Evolutionary conservation across 352 stramenopile genomes (phyloP).

Genomic region (Pythium biforme): DNA sequence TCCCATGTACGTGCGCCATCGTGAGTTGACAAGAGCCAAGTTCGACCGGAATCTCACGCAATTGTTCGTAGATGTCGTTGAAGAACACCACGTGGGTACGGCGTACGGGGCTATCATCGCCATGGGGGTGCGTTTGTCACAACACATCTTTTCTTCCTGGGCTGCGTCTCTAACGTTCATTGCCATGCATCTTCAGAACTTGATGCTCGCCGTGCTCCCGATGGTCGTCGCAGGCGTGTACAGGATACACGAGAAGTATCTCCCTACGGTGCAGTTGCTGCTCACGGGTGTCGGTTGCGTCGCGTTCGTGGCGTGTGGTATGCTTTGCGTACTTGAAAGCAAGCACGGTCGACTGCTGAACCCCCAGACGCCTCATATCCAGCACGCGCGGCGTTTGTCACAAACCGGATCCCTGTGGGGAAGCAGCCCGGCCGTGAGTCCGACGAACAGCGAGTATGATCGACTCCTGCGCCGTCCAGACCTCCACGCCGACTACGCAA

Average conservation of each 20-base stretch:
- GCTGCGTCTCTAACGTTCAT: too few relatives aligned
- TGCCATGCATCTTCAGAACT: constrained; percentile 29
- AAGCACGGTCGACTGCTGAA: constrained; percentile 32
- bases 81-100: constrained; percentile 64
- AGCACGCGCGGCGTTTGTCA: constrained; percentile 19
- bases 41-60: neutral
- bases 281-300: constrained; percentile 27
- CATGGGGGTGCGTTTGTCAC: constrained; percentile 34
- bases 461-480: constrained; percentile 17
- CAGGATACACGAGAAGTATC: constrained; percentile 35
- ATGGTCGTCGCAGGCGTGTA: constrained; percentile 41
- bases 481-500: neutral
- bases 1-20: constrained; percentile 42
- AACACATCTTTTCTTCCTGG: too few relatives aligned
- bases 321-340: constrained; percentile 29
- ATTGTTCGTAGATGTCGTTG: constrained; percentile 53
- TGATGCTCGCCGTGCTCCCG: constrained; percentile 41
- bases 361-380: constrained; percentile 30
- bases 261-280: constrained; percentile 39
- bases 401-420: constrained; percentile 20
- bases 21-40: too few relatives aligned
- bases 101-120: constrained; percentile 83
- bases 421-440: constrained; percentile 18
- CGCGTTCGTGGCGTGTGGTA: constrained; percentile 25
- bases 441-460: constrained; percentile 20